Evolutionary conservation across 1,284 basidiomycete genomes (phyloP).

Genomic region (Xerocomus cyaneibrunnescens): DNA sequence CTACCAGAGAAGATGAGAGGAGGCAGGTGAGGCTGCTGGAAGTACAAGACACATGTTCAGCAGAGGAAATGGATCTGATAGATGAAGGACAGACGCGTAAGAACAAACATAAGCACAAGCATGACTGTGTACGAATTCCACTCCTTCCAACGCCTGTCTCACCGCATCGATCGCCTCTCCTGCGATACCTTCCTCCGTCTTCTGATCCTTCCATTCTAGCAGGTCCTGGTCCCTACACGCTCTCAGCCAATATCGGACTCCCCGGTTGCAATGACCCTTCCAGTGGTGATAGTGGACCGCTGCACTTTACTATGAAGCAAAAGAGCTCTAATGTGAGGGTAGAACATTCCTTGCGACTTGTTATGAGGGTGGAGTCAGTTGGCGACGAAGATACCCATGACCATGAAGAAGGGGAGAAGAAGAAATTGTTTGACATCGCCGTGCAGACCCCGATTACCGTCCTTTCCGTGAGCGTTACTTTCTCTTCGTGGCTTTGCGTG

Average conservation of each 20-base stretch:
- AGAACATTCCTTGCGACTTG: slow-evolving; percentile 79
- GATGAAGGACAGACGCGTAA: slow-evolving; percentile 50
- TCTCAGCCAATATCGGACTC: slow-evolving; percentile 55
- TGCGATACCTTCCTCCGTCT: slow-evolving; percentile 17
- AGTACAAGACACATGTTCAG: slow-evolving; percentile 17
- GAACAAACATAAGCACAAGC: slow-evolving; percentile 22
- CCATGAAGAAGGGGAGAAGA: slow-evolving; percentile 53
- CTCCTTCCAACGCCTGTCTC: slow-evolving; percentile 50
- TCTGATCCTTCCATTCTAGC: slow-evolving; percentile 51
- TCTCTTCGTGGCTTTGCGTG: background rate
- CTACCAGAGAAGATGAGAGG: slow-evolving; percentile 6
- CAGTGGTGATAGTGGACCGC: background rate
- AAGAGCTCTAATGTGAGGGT: slow-evolving; percentile 75
- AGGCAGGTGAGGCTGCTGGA: slow-evolving; percentile 18
- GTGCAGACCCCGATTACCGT: slow-evolving; percentile 83
- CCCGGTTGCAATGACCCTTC: slow-evolving; percentile 47
- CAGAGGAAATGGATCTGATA: slow-evolving; percentile 56
- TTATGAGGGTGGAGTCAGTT: slow-evolving; percentile 76
- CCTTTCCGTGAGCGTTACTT: slow-evolving; percentile 55
- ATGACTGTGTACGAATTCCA: slow-evolving; percentile 51
- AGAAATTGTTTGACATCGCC: slow-evolving; percentile 89
- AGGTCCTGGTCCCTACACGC: slow-evolving; percentile 71
- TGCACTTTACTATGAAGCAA: slow-evolving; percentile 86
- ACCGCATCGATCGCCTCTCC: slow-evolving; percentile 28
- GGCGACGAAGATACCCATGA: slow-evolving; percentile 46